Conservation (phyloP, 768 basidiomycete genomes). For the Boletus vermiculosoides region DNA sequence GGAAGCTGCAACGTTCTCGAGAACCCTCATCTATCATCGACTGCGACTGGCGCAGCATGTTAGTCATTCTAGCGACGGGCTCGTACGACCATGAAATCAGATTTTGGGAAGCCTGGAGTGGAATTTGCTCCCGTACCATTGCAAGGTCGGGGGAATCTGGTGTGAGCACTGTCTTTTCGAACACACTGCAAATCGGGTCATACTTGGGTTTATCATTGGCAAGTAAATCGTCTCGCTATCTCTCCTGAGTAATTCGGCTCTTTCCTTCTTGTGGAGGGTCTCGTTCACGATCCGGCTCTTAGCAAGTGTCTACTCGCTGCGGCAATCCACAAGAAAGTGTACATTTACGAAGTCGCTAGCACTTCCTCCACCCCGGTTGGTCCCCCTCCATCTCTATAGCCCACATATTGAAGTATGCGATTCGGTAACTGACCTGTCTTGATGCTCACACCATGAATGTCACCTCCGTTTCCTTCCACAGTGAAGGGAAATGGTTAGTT, state of each 20-base stretch:
- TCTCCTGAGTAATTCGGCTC: slow-evolving; percentile 77
- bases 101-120: slow-evolving; percentile 99
- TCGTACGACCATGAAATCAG: slow-evolving; percentile 99
- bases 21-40: slow-evolving; percentile 17
- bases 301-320: slow-evolving; percentile 94
- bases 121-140: slow-evolving; percentile 95
- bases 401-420: slow-evolving; percentile 20
- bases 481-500: slow-evolving; percentile 97
- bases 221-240: slow-evolving; percentile 97
- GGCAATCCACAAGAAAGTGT: slow-evolving; percentile 93
- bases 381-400: slow-evolving; percentile 12
- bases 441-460: slow-evolving; percentile 93
- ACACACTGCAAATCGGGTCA: slow-evolving; percentile 19
- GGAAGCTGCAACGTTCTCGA: slow-evolving; percentile 13
- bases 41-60: slow-evolving; percentile 61
- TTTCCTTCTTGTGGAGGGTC: slow-evolving; percentile 8
- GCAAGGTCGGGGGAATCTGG: slow-evolving; percentile 82
- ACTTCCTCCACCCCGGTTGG: slow-evolving; percentile 55
- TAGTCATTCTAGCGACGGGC: slow-evolving; percentile 93
- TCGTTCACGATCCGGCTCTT: slow-evolving; percentile 20
- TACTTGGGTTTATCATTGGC: slow-evolving; percentile 46
- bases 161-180: slow-evolving; percentile 45
- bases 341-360: slow-evolving; percentile 84
- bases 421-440: slow-evolving; percentile 71
- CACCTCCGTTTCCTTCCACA: slow-evolving; percentile 92